These are phyloP conservation scores for Leccinum angustisporum DNA, from an alignment of 1,284 basidiomycete genomes.

Conservation along the genomic window DNA sequence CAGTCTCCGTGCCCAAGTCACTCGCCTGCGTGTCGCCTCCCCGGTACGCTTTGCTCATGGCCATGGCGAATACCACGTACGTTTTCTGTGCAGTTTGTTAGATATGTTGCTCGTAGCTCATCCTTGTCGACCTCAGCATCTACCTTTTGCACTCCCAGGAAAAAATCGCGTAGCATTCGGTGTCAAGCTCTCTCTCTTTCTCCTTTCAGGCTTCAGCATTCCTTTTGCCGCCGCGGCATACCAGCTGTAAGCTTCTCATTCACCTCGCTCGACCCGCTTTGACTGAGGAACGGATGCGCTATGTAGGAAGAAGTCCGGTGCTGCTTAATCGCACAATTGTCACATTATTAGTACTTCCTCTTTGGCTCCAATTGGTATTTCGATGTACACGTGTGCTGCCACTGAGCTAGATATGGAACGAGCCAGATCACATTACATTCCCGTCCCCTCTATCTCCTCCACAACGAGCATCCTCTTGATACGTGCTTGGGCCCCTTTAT, in stretches of 20 bases:
- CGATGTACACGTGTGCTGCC: conserved; percentile 12
- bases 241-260: conserved; percentile 59
- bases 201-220: conserved; percentile 60
- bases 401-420: conserved; percentile 3
- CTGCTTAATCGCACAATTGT: conserved; percentile 15
- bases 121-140: conserved; percentile 46
- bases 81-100: conserved; percentile 15
- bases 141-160: conserved; percentile 65
- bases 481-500: conserved; percentile 42
- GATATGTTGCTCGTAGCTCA: conserved; percentile 1
- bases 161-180: conserved; percentile 56
- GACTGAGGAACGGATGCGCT: conserved; percentile 1
- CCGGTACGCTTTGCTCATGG: conserved; percentile 40
- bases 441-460: conserved; percentile 36
- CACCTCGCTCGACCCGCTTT: neutral
- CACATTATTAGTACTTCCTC: conserved; percentile 1
- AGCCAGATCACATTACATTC: conserved; percentile 15
- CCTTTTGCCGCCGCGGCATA: conserved; percentile 62
- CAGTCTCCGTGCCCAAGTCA: conserved; percentile 39
- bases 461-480: conserved; percentile 38
- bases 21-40: conserved; percentile 35
- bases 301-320: conserved; percentile 38
- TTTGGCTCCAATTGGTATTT: neutral
- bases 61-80: conserved; percentile 63
- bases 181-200: conserved; percentile 54